Evolutionary conservation across 2,329 filamentous ascomycete species (phyloP), one percentile per base, ranked within the genome.

Genomic region (Neoarthrinium moseri): DNA sequence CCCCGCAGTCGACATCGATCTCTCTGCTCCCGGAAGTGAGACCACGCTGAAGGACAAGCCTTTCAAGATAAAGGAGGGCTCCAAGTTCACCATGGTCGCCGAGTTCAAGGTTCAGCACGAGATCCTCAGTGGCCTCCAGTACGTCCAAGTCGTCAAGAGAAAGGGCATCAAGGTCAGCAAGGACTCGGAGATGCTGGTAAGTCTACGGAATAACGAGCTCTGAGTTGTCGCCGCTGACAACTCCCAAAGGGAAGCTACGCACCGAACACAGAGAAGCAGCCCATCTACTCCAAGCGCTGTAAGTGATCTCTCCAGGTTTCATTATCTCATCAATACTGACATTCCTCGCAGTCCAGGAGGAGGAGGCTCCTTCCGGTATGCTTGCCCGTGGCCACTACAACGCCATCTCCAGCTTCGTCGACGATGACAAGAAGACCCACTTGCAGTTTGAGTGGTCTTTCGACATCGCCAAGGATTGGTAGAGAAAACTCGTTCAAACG

Each of bases 21-120:
- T 97, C 33, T 86, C 84, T 47, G 69, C 79, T 6, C 78, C 87
- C 18, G 88, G 85, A 48, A 84, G 88, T 51, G 79, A 96, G 61
- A 75, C 80, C 4, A 81, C 78, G 12, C 85, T 99, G 55, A 95
- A 95, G 75, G 80, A 89, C 64, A 87, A 94, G 66, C 94, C 94
- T 12, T 99, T 99, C 77, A 92, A 82, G 64, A 96, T 99, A 76
- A 99, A 97, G 80, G 94, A 97, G 71, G 91, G 90, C 45, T 83
- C 87, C 58, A 87, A 83, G 58, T 99, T 97, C 75, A 89, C 87
- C 70, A 97, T 97, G 89, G 91, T 88, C 66, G 91, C 87, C 48
- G 82, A 83, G 51, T 99, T 97, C 80, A 87, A 91, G 73, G 94
- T 99, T 36, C 91, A 99, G 77, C 91, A 96, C 68, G 88, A 97